These are phyloP conservation scores for Neurospora sublineolata DNA, from an alignment of 495 filamentous ascomycete genomes.

Conservation along the genomic window DNA sequence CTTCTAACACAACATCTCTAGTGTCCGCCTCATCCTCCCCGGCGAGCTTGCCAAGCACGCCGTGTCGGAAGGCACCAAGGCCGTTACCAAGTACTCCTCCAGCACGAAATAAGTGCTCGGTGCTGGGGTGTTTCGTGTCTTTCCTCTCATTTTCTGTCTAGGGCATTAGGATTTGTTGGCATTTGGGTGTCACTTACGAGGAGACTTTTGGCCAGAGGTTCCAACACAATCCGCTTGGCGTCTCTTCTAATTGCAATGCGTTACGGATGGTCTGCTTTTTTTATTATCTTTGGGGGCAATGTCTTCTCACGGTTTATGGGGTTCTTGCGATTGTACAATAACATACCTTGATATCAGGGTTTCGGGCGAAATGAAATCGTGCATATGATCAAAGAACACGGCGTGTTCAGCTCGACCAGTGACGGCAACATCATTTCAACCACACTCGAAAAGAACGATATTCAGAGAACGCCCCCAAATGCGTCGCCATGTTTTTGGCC, in stretches of 20 bases:
- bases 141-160: slow-evolving; percentile 29
- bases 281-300: slow-evolving; percentile 48
- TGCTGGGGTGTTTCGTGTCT: slow-evolving; percentile 27
- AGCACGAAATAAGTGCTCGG: slow-evolving; percentile 78
- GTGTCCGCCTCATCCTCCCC: slow-evolving; percentile 89
- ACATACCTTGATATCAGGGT: slow-evolving; percentile 47
- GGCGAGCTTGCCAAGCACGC: slow-evolving; percentile 99
- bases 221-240: slow-evolving; percentile 49
- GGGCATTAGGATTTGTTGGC: slow-evolving; percentile 42
- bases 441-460: background rate
- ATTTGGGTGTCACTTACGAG: slow-evolving; percentile 46
- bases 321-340: slow-evolving; percentile 72
- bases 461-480: background rate
- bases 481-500: background rate
- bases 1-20: slow-evolving; percentile 11
- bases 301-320: slow-evolving; percentile 59
- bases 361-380: slow-evolving; percentile 51
- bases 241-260: slow-evolving; percentile 59
- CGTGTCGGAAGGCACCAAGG: slow-evolving; percentile 99
- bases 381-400: slow-evolving; percentile 39
- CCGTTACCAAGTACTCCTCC: slow-evolving; percentile 99
- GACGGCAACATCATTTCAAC: background rate
- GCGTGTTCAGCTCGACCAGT: background rate
- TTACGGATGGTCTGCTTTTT: slow-evolving; percentile 75
- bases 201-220: slow-evolving; percentile 42